phyloP scores from a whole-genome alignment of 768 basidiomycete species.

The Pleurotus sapidus region DNA sequence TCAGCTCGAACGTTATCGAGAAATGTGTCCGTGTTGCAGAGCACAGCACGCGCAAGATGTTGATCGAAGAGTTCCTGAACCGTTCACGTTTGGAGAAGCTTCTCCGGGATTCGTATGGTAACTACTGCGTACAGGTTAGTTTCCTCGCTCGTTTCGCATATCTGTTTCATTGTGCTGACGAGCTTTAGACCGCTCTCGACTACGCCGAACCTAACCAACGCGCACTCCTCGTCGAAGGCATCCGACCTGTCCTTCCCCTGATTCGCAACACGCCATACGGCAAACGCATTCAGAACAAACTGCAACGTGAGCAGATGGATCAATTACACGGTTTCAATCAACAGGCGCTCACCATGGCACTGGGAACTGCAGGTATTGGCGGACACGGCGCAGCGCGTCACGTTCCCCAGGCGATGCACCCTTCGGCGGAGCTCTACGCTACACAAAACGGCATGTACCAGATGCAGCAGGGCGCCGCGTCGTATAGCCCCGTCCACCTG shows the following conservation, averaged over 20 bases:
- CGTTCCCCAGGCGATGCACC: constrained; percentile 49
- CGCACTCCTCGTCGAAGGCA: constrained; percentile 90
- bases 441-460: constrained; percentile 61
- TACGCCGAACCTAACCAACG: constrained; percentile 96
- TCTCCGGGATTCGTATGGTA: constrained; percentile 93
- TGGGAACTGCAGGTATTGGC: constrained; percentile 53
- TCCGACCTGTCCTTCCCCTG: constrained; percentile 95
- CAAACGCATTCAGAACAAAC: constrained; percentile 97
- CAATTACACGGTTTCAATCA: constrained; percentile 56
- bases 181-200: constrained; percentile 84
- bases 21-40: constrained; percentile 97
- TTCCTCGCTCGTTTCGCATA: background rate
- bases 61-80: constrained; percentile 94
- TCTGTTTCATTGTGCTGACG: constrained; percentile 8
- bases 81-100: constrained; percentile 94
- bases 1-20: constrained; percentile 98
- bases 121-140: constrained; percentile 88
- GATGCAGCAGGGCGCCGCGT: constrained; percentile 33
- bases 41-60: constrained; percentile 87
- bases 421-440: constrained; percentile 65
- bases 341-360: constrained; percentile 54
- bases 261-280: constrained; percentile 99
- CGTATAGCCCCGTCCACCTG: constrained; percentile 58
- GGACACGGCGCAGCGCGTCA: constrained; percentile 48
- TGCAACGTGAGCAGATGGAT: constrained; percentile 91